Percentiles rank a stretch among this genome's conserved stretches.
Conservation (phyloP, 1,284 basidiomycete species). For the Sutorius eximius region DNA sequence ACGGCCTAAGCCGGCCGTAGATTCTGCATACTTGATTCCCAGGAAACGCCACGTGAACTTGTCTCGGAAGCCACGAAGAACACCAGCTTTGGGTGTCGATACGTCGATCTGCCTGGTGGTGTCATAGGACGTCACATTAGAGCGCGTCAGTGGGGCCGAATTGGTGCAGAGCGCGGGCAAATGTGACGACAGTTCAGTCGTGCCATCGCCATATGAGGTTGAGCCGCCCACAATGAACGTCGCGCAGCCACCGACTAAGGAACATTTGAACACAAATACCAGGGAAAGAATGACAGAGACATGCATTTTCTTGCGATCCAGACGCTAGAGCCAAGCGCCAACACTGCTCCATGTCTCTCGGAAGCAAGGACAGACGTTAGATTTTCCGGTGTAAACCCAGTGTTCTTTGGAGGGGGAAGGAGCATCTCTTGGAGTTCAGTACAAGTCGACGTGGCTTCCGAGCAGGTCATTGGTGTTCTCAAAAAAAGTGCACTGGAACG, state of each 20-base stretch:
- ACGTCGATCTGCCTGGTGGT: constrained; percentile 15
- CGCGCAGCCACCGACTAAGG: constrained; percentile 10
- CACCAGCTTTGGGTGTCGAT: constrained; percentile 14
- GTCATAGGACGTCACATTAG: constrained; percentile 21
- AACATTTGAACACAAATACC: not conserved
- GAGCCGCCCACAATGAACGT: constrained; percentile 7
- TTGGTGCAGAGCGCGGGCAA: constrained; percentile 19
- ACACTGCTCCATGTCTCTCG: not conserved
- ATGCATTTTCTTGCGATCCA: not conserved
- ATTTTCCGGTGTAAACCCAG: not conserved
- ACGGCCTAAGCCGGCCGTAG: constrained; percentile 5
- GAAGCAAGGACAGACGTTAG: not conserved
- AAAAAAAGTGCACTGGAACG: constrained; percentile 13
- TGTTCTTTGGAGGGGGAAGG: constrained; percentile 4
- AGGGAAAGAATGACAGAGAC: not conserved
- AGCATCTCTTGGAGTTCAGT: constrained; percentile 15
- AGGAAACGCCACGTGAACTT: constrained; percentile 19
- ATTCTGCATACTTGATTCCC: constrained; percentile 14
- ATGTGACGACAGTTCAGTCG: not conserved
- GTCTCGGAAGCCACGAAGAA: constrained; percentile 20
- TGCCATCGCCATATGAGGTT: not conserved
- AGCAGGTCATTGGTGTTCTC: constrained; percentile 14
- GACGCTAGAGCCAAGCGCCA: not conserved
- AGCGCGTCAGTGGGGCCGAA: constrained; percentile 19
- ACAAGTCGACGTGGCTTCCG: constrained; percentile 6